phyloP scores from a whole-genome alignment of 257 asterid species.

The Solanum corneliomulleri region DNA sequence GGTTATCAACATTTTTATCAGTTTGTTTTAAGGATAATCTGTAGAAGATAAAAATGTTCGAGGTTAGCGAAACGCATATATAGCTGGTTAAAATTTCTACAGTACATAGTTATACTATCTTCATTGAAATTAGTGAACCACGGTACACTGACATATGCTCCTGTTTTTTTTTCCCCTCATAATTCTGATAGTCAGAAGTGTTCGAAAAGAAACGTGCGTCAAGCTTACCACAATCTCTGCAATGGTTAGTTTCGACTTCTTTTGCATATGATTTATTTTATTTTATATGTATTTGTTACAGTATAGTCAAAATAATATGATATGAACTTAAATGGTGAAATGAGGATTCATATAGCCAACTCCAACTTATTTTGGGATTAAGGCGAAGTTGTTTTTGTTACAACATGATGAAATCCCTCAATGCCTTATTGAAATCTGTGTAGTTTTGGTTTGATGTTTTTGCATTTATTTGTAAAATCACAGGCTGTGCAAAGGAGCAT shows the following conservation, averaged over 20 bases:
- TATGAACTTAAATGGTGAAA: not conserved
- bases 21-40: not conserved
- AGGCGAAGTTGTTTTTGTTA: not conserved
- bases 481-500: constrained; percentile 94
- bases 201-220: constrained; percentile 90
- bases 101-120: not conserved
- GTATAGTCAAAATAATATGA: not conserved
- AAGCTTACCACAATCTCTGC: constrained; percentile 88
- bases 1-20: not conserved
- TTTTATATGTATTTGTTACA: not conserved
- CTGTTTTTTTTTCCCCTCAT: not conserved
- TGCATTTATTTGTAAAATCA: not conserved
- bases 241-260: constrained; percentile 34
- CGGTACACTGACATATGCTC: not conserved
- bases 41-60: not conserved
- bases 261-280: not conserved
- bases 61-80: not conserved
- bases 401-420: not conserved
- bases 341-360: not conserved
- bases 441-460: not conserved
- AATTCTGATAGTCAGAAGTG: constrained; percentile 54
- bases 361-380: not conserved
- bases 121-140: not conserved
- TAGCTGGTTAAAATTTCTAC: not conserved
- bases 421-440: not conserved